phyloP scores from a whole-genome alignment of 768 basidiomycete species.

The Boletus coccyginus region DNA sequence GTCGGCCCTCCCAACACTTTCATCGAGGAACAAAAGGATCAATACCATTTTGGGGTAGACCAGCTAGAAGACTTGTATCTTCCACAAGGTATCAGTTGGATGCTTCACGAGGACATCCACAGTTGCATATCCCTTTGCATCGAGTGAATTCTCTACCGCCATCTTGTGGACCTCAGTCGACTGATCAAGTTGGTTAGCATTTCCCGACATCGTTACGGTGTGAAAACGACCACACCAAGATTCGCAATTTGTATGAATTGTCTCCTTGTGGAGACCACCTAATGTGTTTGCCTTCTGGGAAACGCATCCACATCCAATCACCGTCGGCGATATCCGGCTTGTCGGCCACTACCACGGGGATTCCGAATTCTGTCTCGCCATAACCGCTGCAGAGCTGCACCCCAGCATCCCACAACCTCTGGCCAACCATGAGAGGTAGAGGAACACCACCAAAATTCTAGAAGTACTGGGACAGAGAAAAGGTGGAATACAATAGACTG shows the following conservation, averaged over 20 bases:
- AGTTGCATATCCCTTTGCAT: constrained; percentile 41
- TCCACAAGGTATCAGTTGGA: constrained; percentile 40
- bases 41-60: neutral
- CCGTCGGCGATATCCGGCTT: constrained; percentile 14
- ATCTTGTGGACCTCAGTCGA: neutral
- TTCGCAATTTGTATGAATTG: constrained; percentile 35
- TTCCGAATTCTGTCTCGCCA: constrained; percentile 34
- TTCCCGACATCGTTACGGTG: neutral
- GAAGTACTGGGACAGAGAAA: neutral
- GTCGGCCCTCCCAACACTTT: constrained; percentile 34
- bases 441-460: constrained; percentile 41
- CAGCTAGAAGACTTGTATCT: constrained; percentile 18
- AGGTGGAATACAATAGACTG: neutral
- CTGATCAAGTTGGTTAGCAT: neutral
- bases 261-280: constrained; percentile 34
- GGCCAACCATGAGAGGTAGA: constrained; percentile 33
- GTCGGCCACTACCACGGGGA: neutral
- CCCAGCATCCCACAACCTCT: constrained; percentile 33
- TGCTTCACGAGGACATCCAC: constrained; percentile 44
- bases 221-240: constrained; percentile 29
- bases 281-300: constrained; percentile 18
- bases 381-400: constrained; percentile 34
- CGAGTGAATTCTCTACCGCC: constrained; percentile 36
- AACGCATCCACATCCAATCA: constrained; percentile 38
- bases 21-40: neutral